phyloP scores from a whole-genome alignment of 192 early-diverging fungal species.

The Endogone sp. region DNA sequence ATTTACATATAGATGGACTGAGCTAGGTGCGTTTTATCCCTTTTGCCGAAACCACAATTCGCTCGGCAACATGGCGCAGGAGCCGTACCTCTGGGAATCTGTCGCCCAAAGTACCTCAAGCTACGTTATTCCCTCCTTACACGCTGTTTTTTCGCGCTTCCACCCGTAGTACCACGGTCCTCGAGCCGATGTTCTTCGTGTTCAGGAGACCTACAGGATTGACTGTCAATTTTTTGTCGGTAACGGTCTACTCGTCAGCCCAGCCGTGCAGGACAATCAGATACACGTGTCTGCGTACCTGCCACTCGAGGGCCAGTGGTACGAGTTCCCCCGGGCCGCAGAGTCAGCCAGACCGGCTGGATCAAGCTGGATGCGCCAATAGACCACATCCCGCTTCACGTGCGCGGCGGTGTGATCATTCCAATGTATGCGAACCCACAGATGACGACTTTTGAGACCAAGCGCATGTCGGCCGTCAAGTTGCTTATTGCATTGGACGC shows the following conservation, averaged over 20 bases:
- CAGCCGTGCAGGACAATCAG: constrained; percentile 44
- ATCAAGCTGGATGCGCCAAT: too few species aligned
- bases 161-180: constrained; percentile 46
- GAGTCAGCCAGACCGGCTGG: too few species aligned
- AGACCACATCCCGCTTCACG: constrained; percentile 54
- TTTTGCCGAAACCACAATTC: constrained; percentile 60
- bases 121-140: constrained; percentile 57
- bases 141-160: constrained; percentile 44
- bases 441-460: too few species aligned
- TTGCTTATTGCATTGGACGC: constrained; percentile 53
- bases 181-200: constrained; percentile 51
- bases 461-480: constrained; percentile 34
- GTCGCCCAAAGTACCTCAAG: constrained; percentile 51
- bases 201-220: constrained; percentile 19
- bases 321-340: too few species aligned
- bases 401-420: constrained; percentile 58
- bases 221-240: not conserved
- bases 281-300: constrained; percentile 56
- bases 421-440: constrained; percentile 50
- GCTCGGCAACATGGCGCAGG: constrained; percentile 43
- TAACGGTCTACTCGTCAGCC: constrained; percentile 27
- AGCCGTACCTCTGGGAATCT: constrained; percentile 52
- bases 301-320: constrained; percentile 46
- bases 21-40: constrained; percentile 49
- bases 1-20: constrained; percentile 51